Evolutionary conservation across 768 basidiomycete genomes (phyloP), one percentile per base, ranked within the genome.

Genomic region (Xerocomus spinulosus): DNA sequence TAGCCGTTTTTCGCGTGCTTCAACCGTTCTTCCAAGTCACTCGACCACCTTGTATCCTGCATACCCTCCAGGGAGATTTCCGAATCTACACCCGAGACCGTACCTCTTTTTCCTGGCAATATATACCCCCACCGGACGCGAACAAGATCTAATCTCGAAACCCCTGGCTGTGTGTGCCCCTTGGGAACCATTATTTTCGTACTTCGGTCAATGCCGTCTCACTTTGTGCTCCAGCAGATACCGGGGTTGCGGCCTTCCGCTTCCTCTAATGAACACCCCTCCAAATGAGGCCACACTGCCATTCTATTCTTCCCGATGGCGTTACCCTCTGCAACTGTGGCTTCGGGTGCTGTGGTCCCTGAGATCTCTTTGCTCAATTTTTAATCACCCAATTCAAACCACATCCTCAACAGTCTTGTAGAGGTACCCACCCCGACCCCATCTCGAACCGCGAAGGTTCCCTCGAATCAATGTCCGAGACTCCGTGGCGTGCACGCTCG

Each of bases 191-290:
- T 40, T 52, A 61, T 57, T 64, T 57, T 64, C 38, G 54, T 51
- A n/a, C 10, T 13, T 54, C 63, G 63, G 63, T 32, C 12, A 26
- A 42, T 55, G 18, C 63, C 62, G 60, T 23, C 33, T 20, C 26
- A 6, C 26, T 32, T 32, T 32, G 9, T 32, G 26, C 26, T 6
- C 26, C 37, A 50, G 39, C 40, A n/a, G n/a, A n/a, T n/a, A n/a
- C n/a, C n/a, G n/a, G n/a, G n/a, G n/a, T n/a, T 60, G 52, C 61
- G 62, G 62, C n/a, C 61, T 58, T 54, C 63, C 63, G 60, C 46
- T 56, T 56, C 62, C 63, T 59, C 30, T 50, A 50, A 53, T 50
- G 18, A 36, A 29, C 26, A 25, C 2, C 36, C 54, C 41, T 56
- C 51, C 48, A 65, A 52, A 41, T 49, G 60, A 52, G 57, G 17